phyloP scores from a whole-genome alignment of 495 filamentous ascomycete genomes.

The Tuber borchii region DNA sequence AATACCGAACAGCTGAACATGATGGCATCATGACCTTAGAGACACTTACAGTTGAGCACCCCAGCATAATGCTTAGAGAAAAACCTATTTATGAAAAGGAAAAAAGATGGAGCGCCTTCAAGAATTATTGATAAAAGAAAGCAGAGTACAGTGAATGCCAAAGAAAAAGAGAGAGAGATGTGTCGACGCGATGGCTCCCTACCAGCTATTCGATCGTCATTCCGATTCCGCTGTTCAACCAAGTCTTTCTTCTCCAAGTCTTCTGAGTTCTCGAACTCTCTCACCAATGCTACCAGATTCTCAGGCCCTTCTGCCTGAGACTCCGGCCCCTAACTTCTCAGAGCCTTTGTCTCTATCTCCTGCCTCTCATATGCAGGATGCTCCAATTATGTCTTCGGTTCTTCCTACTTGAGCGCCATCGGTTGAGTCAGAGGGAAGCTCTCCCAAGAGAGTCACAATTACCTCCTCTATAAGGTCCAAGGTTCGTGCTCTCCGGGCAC shows the following conservation, averaged over 20 bases:
- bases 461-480: not conserved
- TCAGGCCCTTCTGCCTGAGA: too few species aligned
- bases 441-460: not conserved
- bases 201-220: not conserved
- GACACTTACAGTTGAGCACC: not conserved
- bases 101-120: not conserved
- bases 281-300: not conserved
- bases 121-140: not conserved
- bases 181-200: not conserved
- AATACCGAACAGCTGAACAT: not conserved
- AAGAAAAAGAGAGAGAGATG: not conserved
- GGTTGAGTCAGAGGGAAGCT: not conserved
- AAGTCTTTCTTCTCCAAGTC: not conserved
- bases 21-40: not conserved
- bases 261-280: not conserved
- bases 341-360: too few species aligned
- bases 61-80: not conserved
- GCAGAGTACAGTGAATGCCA: not conserved
- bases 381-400: too few species aligned
- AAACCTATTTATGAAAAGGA: not conserved
- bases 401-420: not conserved
- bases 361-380: too few species aligned
- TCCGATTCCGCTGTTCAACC: not conserved
- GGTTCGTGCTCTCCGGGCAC: not conserved
- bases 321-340: too few species aligned